Evolutionary conservation across 257 asterid species (phyloP), one percentile per base, ranked within the genome.

Genomic region (Pogostemon cablin): DNA sequence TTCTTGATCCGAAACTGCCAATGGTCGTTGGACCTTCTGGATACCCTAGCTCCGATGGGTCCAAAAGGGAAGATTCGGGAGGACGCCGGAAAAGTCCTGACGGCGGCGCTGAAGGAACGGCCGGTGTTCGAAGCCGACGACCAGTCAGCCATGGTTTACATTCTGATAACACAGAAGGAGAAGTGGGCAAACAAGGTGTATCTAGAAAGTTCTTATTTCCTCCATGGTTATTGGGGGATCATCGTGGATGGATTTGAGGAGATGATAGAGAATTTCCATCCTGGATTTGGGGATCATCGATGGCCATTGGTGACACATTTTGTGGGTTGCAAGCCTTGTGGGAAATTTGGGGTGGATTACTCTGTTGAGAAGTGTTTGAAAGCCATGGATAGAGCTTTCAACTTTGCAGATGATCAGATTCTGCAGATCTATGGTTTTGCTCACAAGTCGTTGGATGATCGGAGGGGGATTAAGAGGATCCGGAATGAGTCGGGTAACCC

Each of bases 21-120:
- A 9, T 57, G 63, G 63, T 57, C 63, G 15, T 57, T 57, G 43
- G 63, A 57, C n/a, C 9, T 57, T 35, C 63, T 57, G 7, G 63
- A 57, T 57, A 37, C 63, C 20, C 42, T 57, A 37, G 63, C 63
- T 35, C 63, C 63, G 42, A 57, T 57, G 63, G 44, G 63, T 42
- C 63, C 63, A 4, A 57, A 57, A 43, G 63, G 63, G 20, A 57
- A 34, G 42, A 2, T 35, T 6, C 4, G 63, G 2, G 63, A 57
- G 3, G 63, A 57, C 7, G 63, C 63, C 0, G 63, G 63, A 9
- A 57, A 35, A 43, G 5, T 57, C 42, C 10, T 57, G 4, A 57
- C 63, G 4, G 5, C 20, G 2, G 63, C 34, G 63, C 63, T 57
- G 0, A 9, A 11, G 20, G 63, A 35, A 35, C 4, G 63, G 43